A percentile compares a stretch with the other conserved stretches of the same genome.
phyloP scores from a whole-genome alignment of 768 basidiomycete species.

The Suillus plorans region DNA sequence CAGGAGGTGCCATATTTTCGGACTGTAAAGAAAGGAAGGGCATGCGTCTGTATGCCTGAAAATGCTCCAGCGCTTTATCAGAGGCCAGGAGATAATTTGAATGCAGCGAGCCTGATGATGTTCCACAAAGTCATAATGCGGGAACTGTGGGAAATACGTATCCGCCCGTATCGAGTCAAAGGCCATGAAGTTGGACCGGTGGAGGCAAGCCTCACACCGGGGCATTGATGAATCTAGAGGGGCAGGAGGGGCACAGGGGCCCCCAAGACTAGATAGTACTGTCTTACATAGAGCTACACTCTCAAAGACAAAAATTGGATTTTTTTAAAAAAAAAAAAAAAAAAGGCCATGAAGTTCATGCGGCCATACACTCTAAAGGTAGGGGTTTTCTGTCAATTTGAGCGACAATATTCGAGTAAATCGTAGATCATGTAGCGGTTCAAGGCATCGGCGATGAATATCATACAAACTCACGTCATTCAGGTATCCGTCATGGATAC shows the following conservation, averaged over 20 bases:
- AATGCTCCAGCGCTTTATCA: background rate
- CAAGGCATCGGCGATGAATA: slow-evolving; percentile 57
- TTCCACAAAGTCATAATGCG: background rate
- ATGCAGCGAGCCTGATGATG: background rate
- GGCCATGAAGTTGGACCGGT: no score
- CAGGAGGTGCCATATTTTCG: slow-evolving; percentile 33
- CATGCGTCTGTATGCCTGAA: background rate
- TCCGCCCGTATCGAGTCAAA: background rate
- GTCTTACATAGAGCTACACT: no score
- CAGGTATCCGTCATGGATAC: background rate
- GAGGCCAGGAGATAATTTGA: background rate
- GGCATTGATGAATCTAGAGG: no score
- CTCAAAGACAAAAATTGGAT: no score
- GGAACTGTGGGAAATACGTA: background rate
- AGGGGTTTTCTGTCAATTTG: background rate
- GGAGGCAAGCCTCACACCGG: no score
- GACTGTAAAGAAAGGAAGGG: slow-evolving; percentile 2
- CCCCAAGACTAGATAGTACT: no score
- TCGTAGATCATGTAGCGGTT: background rate
- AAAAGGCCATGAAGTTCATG: no score
- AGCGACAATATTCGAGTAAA: background rate
- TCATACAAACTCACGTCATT: background rate
- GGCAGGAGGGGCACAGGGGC: no score
- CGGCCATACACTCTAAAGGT: no score
- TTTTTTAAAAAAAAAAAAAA: no score